Base-by-base conservation (phyloP, 2,329 filamentous ascomycete species). In the Dactylellina sp. region DNA sequence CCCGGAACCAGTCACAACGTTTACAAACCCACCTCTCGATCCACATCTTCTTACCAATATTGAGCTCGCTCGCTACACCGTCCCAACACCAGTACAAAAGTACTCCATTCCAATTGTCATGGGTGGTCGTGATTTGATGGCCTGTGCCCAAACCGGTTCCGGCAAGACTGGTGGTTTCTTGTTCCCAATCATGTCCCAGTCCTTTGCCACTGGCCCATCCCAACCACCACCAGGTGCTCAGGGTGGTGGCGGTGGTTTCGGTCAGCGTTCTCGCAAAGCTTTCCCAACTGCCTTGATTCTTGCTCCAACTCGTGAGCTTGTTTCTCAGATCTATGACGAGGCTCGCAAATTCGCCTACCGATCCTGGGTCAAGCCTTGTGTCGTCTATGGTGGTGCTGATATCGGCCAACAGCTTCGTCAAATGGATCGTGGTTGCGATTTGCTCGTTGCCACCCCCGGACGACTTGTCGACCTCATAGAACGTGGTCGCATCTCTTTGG, bases 101-200 rank as follows among this genome's bases (percentile, higher is more conserved):
- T 98, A 99, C 86, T 98, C 95, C 2, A 97, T 99, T 68, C 95
- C 95, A 78, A 99, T 99, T 80, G 95, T 99, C 81, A 97, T 97
- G 91, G 90, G 89, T 79, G 95, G 95, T 77, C 93, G 95, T 84
- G 95, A 99, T 83, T 86, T 99, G 81, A 99, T 99, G 95, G 95
- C 95, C 83, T 99, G 95, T 86, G 95, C 95, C 80, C 95, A 99
- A 87, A 99, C 95, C 79, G 95, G 78, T 89, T 99, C 95, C 80
- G 95, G 95, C 87, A 99, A 99, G 88, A 99, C 95, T 82, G 95
- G 95, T 86, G 95, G 95, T 86, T 99, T 99, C 88, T 86, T 99
- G 77, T 99, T 99, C 86, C 95, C 95, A 71, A 98, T 99, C 77
- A 88, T 99, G 56, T 97, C 95, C n/a, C 94, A 99, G 84, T 92